Base-by-base conservation (phyloP, 1,284 basidiomycete species). In the Anthracocystis panici-leucophaei region DNA sequence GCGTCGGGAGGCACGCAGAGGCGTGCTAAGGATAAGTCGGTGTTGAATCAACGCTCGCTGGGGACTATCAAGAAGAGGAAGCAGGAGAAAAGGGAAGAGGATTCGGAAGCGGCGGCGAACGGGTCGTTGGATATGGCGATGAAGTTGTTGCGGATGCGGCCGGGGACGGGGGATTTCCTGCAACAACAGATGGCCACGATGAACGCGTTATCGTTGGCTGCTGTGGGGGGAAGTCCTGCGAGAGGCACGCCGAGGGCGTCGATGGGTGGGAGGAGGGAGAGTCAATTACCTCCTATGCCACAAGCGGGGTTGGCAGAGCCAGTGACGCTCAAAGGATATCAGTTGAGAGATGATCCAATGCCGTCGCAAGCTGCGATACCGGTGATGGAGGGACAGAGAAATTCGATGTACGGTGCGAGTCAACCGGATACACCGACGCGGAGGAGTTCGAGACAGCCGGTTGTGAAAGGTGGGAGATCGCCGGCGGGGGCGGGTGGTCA, bases 31-130 rank as follows among this genome's bases (percentile, higher is more conserved):
- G 75, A 79, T 66, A 84, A 84, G 69, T 76, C 73, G 20, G 83
- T 83, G n/a, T 52, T 82, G 93, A 93, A 94, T 78, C 91, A 89
- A 75, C 85, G 89, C 20, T 98, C 97, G 85, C 89, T 99, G 18
- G 96, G 96, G 9, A 99, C 97, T 5, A 99, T 99, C 86, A 92
- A 92, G 85, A 91, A 96, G 82, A 90, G 94, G 70, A 99, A 98
- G 89, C 91, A 91, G 83, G 93, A 95, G 87, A 98, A 96, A 88
- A 89, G 90, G 80, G 89, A 93, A 45, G 82, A 80, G 40, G 81
- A 80, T 45, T 50, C 59, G 31, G 64, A 75, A 9, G 51, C 68
- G 12, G 63, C 65, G 5, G 69, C 77, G 20, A 69, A 69, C 46
- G 65, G 72, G 14, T 51, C 54, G 11, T 41, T 75, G 41, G 77